phyloP scores from a whole-genome alignment of 1,284 basidiomycete genomes.

The Coniferiporia weirii region DNA sequence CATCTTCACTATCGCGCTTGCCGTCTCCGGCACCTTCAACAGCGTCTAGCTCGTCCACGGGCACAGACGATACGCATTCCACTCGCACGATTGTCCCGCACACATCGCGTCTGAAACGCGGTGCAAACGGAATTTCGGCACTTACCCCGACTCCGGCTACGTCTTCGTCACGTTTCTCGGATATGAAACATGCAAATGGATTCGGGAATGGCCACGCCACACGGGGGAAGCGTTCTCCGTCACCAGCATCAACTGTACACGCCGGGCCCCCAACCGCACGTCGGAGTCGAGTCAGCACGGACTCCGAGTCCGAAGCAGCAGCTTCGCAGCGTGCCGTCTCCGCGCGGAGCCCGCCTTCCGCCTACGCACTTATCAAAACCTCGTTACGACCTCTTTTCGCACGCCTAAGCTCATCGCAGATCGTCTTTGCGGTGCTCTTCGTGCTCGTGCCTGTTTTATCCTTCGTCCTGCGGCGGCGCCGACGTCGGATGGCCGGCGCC shows the following conservation, averaged over 20 bases:
- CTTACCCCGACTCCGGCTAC: conserved; percentile 12
- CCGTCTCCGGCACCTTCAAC: conserved; percentile 26
- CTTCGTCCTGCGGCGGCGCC: conserved; percentile 41
- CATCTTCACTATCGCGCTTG: conserved; percentile 24
- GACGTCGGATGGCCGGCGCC: conserved; percentile 12
- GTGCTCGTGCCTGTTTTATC: conserved; percentile 59
- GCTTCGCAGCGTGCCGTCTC: not conserved
- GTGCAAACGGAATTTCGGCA: conserved; percentile 8
- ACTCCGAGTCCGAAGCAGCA: not conserved
- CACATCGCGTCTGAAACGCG: conserved; percentile 26
- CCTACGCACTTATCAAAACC: conserved; percentile 36
- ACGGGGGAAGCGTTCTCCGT: conserved; percentile 21
- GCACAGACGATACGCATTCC: conserved; percentile 44
- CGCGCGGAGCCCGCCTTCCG: conserved; percentile 25
- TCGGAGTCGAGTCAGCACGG: not conserved
- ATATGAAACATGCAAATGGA: conserved; percentile 23
- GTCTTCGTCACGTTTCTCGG: conserved; percentile 19
- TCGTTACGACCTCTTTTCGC: conserved; percentile 31
- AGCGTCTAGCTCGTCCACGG: conserved; percentile 49
- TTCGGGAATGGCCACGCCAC: conserved; percentile 15
- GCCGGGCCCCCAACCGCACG: not conserved
- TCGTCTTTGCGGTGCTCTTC: conserved; percentile 46
- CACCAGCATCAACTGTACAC: conserved; percentile 7
- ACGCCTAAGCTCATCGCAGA: conserved; percentile 42
- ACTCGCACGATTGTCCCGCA: conserved; percentile 50